These are phyloP conservation scores for Phaeosphaeriaceae sp. DNA, from an alignment of 2,329 filamentous ascomycete species.

Conservation along the genomic window DNA sequence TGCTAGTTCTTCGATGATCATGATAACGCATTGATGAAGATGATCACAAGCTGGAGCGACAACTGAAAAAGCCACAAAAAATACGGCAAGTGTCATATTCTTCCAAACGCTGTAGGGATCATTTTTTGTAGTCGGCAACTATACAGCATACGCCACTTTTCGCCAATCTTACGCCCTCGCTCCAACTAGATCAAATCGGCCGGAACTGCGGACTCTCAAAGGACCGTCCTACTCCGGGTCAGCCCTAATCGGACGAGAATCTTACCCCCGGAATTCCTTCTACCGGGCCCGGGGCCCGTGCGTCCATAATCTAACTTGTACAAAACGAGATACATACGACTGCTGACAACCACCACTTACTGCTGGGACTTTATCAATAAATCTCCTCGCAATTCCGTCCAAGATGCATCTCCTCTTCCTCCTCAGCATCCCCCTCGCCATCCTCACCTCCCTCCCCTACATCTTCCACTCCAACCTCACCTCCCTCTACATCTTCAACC, in stretches of 20 bases:
- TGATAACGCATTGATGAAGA: too few species aligned
- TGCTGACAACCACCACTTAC: neutral
- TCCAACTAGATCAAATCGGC: neutral
- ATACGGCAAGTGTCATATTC: too few species aligned
- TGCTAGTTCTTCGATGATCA: too few species aligned
- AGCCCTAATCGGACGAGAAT: neutral
- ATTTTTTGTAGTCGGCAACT: too few species aligned
- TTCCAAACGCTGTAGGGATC: too few species aligned
- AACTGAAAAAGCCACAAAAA: too few species aligned
- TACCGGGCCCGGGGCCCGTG: neutral
- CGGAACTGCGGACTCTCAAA: neutral
- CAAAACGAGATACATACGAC: neutral
- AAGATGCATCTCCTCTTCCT: slow-evolving; percentile 21
- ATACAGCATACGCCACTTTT: too few species aligned
- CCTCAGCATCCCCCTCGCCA: slow-evolving; percentile 31
- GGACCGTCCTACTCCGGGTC: neutral
- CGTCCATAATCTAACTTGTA: neutral
- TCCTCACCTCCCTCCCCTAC: slow-evolving; percentile 35
- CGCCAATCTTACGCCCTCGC: neutral
- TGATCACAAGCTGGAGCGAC: too few species aligned
- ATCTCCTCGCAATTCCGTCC: neutral
- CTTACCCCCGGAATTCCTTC: neutral
- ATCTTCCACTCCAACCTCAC: slow-evolving; percentile 36
- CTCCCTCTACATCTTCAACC: slow-evolving; percentile 77
- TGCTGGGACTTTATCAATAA: neutral